Percentiles rank a stretch among this genome's conserved stretches.
Evolutionary conservation across 768 basidiomycete species (phyloP).

Genomic region (Psilocybe subaeruginosa): DNA sequence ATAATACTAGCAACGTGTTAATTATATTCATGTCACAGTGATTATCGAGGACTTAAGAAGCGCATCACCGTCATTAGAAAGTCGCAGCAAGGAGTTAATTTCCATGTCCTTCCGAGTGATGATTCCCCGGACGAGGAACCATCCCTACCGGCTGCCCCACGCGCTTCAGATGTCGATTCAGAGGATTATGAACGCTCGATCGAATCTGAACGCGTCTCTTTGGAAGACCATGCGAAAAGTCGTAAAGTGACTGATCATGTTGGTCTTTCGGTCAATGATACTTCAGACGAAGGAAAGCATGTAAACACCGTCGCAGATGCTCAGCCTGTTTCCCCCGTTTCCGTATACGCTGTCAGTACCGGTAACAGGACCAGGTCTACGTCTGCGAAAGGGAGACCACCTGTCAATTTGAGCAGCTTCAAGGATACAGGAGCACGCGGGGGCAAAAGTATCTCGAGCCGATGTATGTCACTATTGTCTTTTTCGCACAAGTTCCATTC

Average conservation of each 20-base stretch:
- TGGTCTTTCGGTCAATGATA: background rate
- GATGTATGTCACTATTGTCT: conserved; percentile 2
- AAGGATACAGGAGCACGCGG: background rate
- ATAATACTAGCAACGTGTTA: background rate
- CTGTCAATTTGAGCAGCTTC: background rate
- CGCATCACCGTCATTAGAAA: conserved; percentile 58
- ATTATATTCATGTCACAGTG: conserved; percentile 39
- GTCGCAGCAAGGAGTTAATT: conserved; percentile 30
- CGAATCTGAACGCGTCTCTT: background rate
- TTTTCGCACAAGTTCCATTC: background rate
- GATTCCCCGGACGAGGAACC: conserved; percentile 18
- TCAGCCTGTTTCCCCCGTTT: background rate
- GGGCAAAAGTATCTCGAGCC: background rate
- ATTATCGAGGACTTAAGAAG: conserved; percentile 75
- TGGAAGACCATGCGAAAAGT: background rate
- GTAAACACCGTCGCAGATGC: background rate
- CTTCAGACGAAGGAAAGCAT: background rate
- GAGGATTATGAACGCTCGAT: conserved; percentile 1
- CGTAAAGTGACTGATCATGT: background rate
- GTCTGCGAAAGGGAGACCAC: background rate
- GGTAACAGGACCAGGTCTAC: background rate
- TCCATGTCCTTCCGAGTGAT: conserved; percentile 21
- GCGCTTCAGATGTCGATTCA: conserved; percentile 17
- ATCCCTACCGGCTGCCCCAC: conserved; percentile 16
- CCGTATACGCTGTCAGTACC: background rate